Conservation (phyloP, 495 filamentous ascomycete species). For the Penicillium nucicola region DNA sequence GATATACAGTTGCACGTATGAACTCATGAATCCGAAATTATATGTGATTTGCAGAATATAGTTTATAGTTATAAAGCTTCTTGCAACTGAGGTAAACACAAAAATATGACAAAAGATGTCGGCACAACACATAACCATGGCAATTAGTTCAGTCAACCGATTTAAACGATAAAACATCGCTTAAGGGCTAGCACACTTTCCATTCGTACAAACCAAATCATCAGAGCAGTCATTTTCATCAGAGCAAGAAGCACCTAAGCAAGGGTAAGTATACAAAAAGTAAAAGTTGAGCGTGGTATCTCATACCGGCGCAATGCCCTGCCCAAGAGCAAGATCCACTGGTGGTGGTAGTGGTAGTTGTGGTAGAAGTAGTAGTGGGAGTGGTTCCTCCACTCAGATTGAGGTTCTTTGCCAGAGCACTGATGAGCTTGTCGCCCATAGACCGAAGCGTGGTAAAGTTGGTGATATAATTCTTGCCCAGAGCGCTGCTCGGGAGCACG, state of each 20-base stretch:
- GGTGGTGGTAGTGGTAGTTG: neutral
- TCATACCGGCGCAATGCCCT: slow-evolving; percentile 22
- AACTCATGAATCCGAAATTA: too few species aligned
- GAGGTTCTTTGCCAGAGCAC: slow-evolving; percentile 34
- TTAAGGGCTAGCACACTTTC: slow-evolving; percentile 14
- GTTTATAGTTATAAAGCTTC: too few species aligned
- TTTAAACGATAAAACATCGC: too few species aligned
- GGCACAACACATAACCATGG: too few species aligned
- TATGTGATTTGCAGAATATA: too few species aligned
- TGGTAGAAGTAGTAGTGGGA: neutral
- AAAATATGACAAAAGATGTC: too few species aligned
- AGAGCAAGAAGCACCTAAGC: slow-evolving; percentile 19
- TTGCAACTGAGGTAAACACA: too few species aligned
- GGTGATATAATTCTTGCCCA: slow-evolving; percentile 33
- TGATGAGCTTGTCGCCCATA: slow-evolving; percentile 30
- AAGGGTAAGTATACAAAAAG: neutral
- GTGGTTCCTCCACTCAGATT: slow-evolving; percentile 13
- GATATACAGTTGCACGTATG: too few species aligned
- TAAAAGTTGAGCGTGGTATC: neutral
- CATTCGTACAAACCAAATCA: slow-evolving; percentile 13
- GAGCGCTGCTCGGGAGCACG: slow-evolving; percentile 26
- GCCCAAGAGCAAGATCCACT: slow-evolving; percentile 12
- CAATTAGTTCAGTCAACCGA: too few species aligned
- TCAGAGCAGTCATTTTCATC: slow-evolving; percentile 17
- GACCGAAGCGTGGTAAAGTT: slow-evolving; percentile 33